Conservation (phyloP, 768 basidiomycete species). For the Suillus decipiens region DNA sequence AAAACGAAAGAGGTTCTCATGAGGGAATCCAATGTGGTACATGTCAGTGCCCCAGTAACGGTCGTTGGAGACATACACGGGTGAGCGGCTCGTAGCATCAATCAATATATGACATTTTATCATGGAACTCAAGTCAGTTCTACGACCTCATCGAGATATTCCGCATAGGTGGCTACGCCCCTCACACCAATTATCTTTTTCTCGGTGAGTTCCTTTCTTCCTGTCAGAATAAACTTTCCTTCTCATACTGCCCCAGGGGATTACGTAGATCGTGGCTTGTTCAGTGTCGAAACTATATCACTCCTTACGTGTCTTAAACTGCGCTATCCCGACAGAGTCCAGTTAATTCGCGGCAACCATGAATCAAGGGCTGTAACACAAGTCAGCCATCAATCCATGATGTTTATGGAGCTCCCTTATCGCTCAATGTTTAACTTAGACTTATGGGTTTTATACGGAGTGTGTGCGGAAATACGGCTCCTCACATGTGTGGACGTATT, state of each 20-base stretch:
- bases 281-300: slow-evolving; percentile 98
- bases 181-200: slow-evolving; percentile 97
- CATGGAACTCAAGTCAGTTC: slow-evolving; percentile 77
- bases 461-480: slow-evolving; percentile 97
- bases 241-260: slow-evolving; percentile 60
- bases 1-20: slow-evolving; percentile 99
- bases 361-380: slow-evolving; percentile 98
- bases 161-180: slow-evolving; percentile 95
- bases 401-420: slow-evolving; percentile 4
- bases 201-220: slow-evolving; percentile 62
- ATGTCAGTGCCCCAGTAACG: slow-evolving; percentile 94
- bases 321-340: slow-evolving; percentile 94
- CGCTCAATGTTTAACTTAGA: slow-evolving; percentile 50
- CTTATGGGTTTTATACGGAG: slow-evolving; percentile 99
- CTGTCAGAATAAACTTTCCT: background rate
- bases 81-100: slow-evolving; percentile 51
- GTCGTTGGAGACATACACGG: slow-evolving; percentile 99
- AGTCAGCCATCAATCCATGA: slow-evolving; percentile 49
- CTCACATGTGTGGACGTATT: slow-evolving; percentile 97
- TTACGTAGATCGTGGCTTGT: slow-evolving; percentile 97
- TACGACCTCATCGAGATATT: slow-evolving; percentile 99
- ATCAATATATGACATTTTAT: slow-evolving; percentile 27
- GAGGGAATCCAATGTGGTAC: slow-evolving; percentile 98
- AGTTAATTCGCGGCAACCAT: slow-evolving; percentile 96
- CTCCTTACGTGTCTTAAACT: slow-evolving; percentile 95